phyloP scores from a whole-genome alignment of 371 early-diverging fungal species.

The Mortierella sp. region DNA sequence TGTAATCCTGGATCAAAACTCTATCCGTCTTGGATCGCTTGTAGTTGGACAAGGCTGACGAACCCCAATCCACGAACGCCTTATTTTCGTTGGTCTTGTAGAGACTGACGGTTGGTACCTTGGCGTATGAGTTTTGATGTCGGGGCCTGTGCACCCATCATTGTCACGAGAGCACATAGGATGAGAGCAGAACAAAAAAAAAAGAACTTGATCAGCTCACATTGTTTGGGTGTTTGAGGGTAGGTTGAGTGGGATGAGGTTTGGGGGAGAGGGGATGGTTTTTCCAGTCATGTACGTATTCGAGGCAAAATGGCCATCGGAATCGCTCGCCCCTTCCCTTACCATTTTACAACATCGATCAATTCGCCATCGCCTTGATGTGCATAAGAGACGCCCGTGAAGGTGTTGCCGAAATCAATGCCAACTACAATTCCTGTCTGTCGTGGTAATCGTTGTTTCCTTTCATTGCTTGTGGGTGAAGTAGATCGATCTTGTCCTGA shows the following conservation, averaged over 20 bases:
- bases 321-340: too few species aligned
- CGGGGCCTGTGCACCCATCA: conserved; percentile 21
- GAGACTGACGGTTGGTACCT: conserved; percentile 44
- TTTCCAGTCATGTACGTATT: too few species aligned
- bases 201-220: too few species aligned
- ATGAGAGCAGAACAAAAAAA: too few species aligned
- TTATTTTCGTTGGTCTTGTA: conserved; percentile 41
- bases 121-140: conserved; percentile 42
- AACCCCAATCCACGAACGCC: conserved; percentile 39
- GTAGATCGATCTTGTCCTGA: conserved; percentile 12
- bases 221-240: too few species aligned
- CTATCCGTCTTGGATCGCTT: conserved; percentile 34
- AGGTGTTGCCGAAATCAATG: conserved; percentile 43
- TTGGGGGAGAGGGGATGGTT: too few species aligned
- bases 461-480: conserved; percentile 17
- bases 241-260: too few species aligned
- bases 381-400: conserved; percentile 39
- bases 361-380: conserved; percentile 43
- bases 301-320: too few species aligned
- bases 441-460: conserved; percentile 22
- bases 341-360: conserved; percentile 46
- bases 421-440: conserved; percentile 30
- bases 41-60: conserved; percentile 31
- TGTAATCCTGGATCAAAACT: conserved; percentile 31
- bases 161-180: too few species aligned